A percentile compares a stretch with the other conserved stretches of the same genome.
Evolutionary conservation across 257 asterid species (phyloP).

Genomic region (Cynanchum wilfordii): DNA sequence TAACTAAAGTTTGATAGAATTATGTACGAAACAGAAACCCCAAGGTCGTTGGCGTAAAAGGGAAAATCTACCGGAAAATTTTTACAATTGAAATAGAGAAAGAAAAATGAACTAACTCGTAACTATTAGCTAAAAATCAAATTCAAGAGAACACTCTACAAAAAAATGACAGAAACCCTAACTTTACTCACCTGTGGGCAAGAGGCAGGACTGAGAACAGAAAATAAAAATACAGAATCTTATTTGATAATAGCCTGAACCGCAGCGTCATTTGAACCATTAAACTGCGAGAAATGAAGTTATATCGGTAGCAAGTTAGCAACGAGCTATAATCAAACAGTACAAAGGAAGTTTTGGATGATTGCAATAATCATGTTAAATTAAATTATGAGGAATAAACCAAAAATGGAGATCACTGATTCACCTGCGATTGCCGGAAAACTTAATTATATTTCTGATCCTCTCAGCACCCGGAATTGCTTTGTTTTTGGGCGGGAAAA

Average conservation of each 20-base stretch:
- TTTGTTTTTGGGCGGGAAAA: constrained; percentile 3
- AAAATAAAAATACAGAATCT: constrained; percentile 30
- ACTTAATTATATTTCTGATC: not conserved
- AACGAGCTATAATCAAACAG: not conserved
- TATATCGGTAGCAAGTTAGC: not conserved
- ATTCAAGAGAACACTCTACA: not conserved
- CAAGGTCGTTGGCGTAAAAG: not conserved
- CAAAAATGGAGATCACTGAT: not conserved
- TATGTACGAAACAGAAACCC: not conserved
- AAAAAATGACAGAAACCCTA: not conserved
- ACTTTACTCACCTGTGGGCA: constrained; percentile 31
- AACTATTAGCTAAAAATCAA: not conserved
- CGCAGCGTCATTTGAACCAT: constrained; percentile 29
- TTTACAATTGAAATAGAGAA: not conserved
- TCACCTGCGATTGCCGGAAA: not conserved
- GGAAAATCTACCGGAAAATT: not conserved
- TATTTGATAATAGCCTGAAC: constrained; percentile 19
- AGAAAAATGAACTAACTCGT: not conserved
- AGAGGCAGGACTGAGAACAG: constrained; percentile 21
- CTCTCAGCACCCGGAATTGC: not conserved
- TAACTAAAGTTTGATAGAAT: not conserved
- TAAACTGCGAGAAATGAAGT: constrained; percentile 18
- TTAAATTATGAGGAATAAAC: not conserved
- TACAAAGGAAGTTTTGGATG: not conserved
- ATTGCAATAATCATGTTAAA: not conserved